Base-by-base conservation (phyloP, 1,284 basidiomycete species). In the Ceratobasidium sp. region DNA sequence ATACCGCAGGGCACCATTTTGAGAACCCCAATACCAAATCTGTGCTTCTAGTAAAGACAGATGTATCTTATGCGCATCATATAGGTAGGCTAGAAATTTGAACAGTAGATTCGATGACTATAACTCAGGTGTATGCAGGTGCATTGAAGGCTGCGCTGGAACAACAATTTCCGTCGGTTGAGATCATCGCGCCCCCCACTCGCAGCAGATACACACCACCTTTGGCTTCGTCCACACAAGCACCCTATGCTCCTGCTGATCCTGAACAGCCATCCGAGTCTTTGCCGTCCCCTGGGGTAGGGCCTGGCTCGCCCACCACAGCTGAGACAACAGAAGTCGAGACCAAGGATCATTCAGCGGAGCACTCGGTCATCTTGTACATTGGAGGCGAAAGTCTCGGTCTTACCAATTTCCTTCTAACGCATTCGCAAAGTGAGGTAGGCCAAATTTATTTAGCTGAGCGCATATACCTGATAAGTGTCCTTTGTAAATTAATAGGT, bases 341-440 rank as follows among this genome's bases (percentile, higher is more conserved):
- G 2, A 8, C 41, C 39, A 46, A 77, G 75, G 59, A 36, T 71
- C 43, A 55, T 28, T 36, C 55, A 41, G 28, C 50, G 12, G 52
- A 50, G 26, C 80, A 83, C 48, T 82, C 79, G 67, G 77, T 79
- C 0, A 86, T 96, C 50, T 82, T 96, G 62, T 98, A 96, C 79
- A 84, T 98, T 43, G 97, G 97, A 0, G 85, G 86, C 21, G 94
- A 98, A 79, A 91, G 89, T 67, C 85, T 96, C 5, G 86, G 87
- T 0, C 83, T 98, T 46, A 92, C 93, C 18, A 98, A 98, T 77
- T 79, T 98, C 2, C 84, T 98, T 48, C 89, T 97, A 83, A 94
- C 90, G 0, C 87, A 96, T 76, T 82, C 85, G 1, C 78, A 78
- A 16, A 85, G 81, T 62, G 79, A 83, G 53, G 85, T 86, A 74